Percentiles rank a stretch among this genome's conserved stretches.
These are phyloP conservation scores for Cryptosporidium ubiquitum DNA, from an alignment of 169 alveolate species.

Conservation along the genomic window DNA sequence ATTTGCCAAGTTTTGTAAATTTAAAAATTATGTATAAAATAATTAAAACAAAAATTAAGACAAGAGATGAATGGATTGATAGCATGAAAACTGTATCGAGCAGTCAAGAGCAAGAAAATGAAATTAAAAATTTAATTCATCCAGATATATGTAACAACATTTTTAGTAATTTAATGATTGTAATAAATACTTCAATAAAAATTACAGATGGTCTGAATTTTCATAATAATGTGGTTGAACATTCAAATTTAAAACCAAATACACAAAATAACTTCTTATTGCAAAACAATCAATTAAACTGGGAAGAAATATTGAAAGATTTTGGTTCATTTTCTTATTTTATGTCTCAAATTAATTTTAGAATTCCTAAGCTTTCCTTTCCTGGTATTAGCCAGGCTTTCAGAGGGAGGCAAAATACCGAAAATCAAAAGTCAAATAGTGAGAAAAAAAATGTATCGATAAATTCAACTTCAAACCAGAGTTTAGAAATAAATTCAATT, in stretches of 20 bases:
- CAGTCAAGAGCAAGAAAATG: not conserved
- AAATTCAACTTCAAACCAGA: not conserved
- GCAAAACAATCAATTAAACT: constrained; percentile 22
- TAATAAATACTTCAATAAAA: constrained; percentile 29
- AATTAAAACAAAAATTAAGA: constrained; percentile 42
- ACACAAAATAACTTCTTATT: not conserved
- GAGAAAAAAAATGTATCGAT: not conserved
- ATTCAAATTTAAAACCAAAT: not conserved
- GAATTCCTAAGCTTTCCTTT: constrained; percentile 2
- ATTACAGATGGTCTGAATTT: constrained; percentile 8
- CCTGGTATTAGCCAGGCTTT: constrained; percentile 68
- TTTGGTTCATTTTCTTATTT: constrained; percentile 54
- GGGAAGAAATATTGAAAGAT: constrained; percentile 41
- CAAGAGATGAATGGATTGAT: constrained; percentile 66
- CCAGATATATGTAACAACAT: constrained; percentile 54
- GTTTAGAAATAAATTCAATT: not conserved
- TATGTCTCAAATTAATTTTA: constrained; percentile 32
- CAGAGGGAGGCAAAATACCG: constrained; percentile 16
- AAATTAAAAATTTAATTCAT: constrained; percentile 16
- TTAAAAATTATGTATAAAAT: constrained; percentile 13
- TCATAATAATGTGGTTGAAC: not conserved
- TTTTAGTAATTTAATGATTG: constrained; percentile 29
- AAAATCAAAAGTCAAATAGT: not conserved
- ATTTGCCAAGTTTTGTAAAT: constrained; percentile 52
- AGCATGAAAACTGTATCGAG: not conserved